Evolutionary conservation across 164 flowering plant genomes (phyloP).

Genomic region (Chloranthus sessilifolius): DNA sequence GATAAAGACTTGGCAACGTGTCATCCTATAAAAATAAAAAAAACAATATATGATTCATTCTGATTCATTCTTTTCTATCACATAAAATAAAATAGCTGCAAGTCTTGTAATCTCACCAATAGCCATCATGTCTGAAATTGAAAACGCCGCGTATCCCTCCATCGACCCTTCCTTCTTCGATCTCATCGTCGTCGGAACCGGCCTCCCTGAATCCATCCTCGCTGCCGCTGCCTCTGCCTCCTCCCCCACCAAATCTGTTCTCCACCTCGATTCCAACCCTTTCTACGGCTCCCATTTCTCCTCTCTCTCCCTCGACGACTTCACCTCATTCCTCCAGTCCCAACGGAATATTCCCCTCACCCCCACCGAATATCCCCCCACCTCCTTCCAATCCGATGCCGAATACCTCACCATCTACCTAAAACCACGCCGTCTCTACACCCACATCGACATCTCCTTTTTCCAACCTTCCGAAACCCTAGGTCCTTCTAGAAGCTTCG

Average conservation of each 20-base stretch:
- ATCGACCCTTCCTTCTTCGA: conserved; percentile 74
- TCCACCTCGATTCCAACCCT: conserved; percentile 79
- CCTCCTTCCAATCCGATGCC: not conserved
- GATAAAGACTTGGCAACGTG: too few relatives aligned
- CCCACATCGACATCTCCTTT: conserved; percentile 42
- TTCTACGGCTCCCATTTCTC: conserved; percentile 76
- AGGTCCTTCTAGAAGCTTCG: conserved; percentile 43
- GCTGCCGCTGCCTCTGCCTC: conserved; percentile 72
- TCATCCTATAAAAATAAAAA: too few relatives aligned
- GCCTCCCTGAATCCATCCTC: conserved; percentile 67
- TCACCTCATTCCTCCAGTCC: conserved; percentile 47
- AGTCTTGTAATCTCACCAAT: too few relatives aligned
- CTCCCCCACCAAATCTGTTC: conserved; percentile 79
- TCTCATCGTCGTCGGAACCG: conserved; percentile 73
- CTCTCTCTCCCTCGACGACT: conserved; percentile 45
- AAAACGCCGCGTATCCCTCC: too few relatives aligned
- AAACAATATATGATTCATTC: too few relatives aligned
- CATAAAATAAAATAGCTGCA: too few relatives aligned
- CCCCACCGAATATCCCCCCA: not conserved
- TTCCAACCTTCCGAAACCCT: conserved; percentile 7
- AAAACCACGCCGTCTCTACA: conserved; percentile 33
- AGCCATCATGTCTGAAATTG: too few relatives aligned
- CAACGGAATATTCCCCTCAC: conserved; percentile 13
- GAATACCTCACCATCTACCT: conserved; percentile 24
- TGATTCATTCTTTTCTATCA: too few relatives aligned